A percentile compares a stretch with the other conserved stretches of the same genome.
Conservation (phyloP, 225 moss, liverwort and hornwort genomes). For the Straminergon stramineum region DNA sequence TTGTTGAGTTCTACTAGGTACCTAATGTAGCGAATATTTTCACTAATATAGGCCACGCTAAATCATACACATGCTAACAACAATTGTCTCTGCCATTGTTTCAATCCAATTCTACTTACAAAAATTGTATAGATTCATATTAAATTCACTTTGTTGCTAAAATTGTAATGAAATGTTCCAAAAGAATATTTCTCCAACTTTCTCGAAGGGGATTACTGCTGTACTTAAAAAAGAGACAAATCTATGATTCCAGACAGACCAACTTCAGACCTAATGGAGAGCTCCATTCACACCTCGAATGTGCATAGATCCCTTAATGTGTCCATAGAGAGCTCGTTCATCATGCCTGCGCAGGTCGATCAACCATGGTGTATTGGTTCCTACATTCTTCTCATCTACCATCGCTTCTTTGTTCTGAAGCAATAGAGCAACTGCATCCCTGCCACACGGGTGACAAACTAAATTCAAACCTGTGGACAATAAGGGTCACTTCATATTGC, state of each 20-base stretch:
- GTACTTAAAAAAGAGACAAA: not conserved
- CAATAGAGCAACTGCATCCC: constrained; percentile 70
- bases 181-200: not conserved
- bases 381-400: constrained; percentile 28
- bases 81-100: not conserved
- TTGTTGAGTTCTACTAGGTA: not conserved
- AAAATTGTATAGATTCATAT: not conserved
- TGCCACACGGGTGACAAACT: not conserved
- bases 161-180: not conserved
- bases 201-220: not conserved
- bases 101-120: not conserved
- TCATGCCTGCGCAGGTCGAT: constrained; percentile 88
- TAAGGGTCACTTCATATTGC: not conserved
- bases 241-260: not conserved
- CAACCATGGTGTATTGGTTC: constrained; percentile 41
- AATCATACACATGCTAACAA: not conserved
- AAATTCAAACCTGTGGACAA: not conserved
- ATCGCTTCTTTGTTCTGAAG: constrained; percentile 40
- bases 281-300: constrained; percentile 54
- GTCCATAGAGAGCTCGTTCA: constrained; percentile 72
- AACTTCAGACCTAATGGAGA: not conserved
- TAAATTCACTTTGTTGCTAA: not conserved
- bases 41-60: not conserved
- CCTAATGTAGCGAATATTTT: not conserved
- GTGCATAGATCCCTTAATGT: constrained; percentile 76